Evolutionary conservation across 352 stramenopile genomes (phyloP).

Genomic region (Globisporangium middletonii): DNA sequence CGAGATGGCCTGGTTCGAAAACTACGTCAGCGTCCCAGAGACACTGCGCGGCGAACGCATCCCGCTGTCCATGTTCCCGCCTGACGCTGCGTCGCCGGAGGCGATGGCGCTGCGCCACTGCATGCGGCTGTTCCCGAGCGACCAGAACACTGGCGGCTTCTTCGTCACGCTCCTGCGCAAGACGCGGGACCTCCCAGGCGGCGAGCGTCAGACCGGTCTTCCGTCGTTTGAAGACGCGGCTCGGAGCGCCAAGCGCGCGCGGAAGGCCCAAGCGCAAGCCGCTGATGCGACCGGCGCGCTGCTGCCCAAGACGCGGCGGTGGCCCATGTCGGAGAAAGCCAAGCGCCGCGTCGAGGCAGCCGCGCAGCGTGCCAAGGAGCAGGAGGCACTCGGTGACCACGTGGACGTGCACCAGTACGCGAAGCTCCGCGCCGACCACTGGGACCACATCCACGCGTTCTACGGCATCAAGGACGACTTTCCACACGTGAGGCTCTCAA

Average conservation of each 20-base stretch:
- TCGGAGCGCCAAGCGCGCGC: slow-evolving; percentile 9
- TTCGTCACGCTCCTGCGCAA: slow-evolving; percentile 96
- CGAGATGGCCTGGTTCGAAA: slow-evolving; percentile 43
- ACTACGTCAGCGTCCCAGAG: slow-evolving; percentile 45
- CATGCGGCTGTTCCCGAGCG: slow-evolving; percentile 93
- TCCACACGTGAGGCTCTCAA: slow-evolving; percentile 26
- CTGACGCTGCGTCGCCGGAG: slow-evolving; percentile 50
- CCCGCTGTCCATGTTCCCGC: slow-evolving; percentile 79
- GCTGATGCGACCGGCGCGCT: slow-evolving; percentile 15
- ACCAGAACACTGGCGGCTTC: slow-evolving; percentile 97
- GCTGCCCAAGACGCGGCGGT: slow-evolving; percentile 29
- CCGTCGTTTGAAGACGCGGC: slow-evolving; percentile 33
- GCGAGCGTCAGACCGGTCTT: slow-evolving; percentile 27
- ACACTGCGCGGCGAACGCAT: slow-evolving; percentile 62
- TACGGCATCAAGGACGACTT: slow-evolving; percentile 65
- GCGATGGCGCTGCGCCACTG: slow-evolving; percentile 59
- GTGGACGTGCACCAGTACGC: slow-evolving; percentile 42
- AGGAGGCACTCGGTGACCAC: slow-evolving; percentile 12
- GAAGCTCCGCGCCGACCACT: slow-evolving; percentile 42
- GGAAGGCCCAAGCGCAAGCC: slow-evolving; percentile 19
- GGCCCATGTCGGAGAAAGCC: slow-evolving; percentile 27
- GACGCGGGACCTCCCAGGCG: slow-evolving; percentile 27
- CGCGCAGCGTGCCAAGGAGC: slow-evolving; percentile 1
- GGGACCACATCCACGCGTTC: slow-evolving; percentile 50
- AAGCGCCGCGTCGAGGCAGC: slow-evolving; percentile 16